Base-by-base conservation (phyloP, 176 grass and related monocot genomes). In the Neostapfia colusana region DNA sequence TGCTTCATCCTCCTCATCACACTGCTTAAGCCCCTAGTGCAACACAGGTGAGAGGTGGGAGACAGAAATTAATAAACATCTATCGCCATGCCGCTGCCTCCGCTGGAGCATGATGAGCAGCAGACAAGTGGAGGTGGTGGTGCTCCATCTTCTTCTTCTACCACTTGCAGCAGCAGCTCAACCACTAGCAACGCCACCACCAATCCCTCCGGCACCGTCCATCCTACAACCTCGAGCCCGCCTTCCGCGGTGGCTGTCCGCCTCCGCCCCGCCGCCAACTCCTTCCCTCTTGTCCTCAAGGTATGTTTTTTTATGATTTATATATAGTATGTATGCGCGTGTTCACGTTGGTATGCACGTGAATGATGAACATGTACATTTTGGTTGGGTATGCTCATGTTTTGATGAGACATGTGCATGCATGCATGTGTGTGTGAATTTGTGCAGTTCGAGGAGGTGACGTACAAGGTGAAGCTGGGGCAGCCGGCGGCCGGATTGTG, bases 371-470 rank as follows among this genome's bases (percentile, higher is more conserved):
- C 25, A n/a, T 42, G 16, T 49, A 3, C 63, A 48, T 57, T 69
- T 71, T 49, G 15, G 10, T 1, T 36, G 20, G 9, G n/a, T 24
- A n/a, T 63, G 14, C 0, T 24, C 35, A 68, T 79, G 36, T 55
- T 21, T 10, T 55, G 54, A 60, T 60, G 40, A 76, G 68, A 85
- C 66, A 36, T 79, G 63, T 51, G 38, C 70, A 85, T 88, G 77
- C 73, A 82, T 72, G 9, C n/a, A n/a, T 39, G 16, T 50, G 3
- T 36, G n/a, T 6, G 14, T 83, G 8, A 4, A 16, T 15, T 51
- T 20, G 1, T 67, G 72, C 83, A 99, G 96, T 99, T 99, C 44
- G 92, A 95, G 57, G 96, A 95, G 10, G 89, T 99, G 43, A 92
- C 85, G 34, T 92, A 90, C 87, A 95, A 87, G 78, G 92, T 92